Base-by-base conservation (phyloP, 1,284 basidiomycete species). In the Cerrena zonata region DNA sequence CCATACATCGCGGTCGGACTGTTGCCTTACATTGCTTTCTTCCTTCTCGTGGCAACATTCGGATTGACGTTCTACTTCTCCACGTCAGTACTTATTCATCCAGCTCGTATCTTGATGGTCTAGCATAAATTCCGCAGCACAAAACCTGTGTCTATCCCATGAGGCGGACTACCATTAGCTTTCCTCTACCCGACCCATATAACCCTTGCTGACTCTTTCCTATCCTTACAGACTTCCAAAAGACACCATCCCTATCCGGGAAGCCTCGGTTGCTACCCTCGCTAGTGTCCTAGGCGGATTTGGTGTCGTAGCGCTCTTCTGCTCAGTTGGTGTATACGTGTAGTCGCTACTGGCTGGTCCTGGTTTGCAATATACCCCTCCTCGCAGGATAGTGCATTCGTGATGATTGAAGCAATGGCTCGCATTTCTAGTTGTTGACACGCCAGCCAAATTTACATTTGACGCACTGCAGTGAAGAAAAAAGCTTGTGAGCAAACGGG, bases 231-330 rank as follows among this genome's bases (percentile, higher is more conserved):
- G 89, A 34, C 76, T 91, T 45, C 83, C 86, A 58, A 90, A 86
- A 73, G 70, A 76, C 61, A 76, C 73, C 24, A 54, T 89, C 43
- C 85, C 88, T n/a, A 55, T 82, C 49, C 78, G 79, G 48, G 91
- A 94, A 67, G 63, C 81, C 7, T 74, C 73, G 12, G 81, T 91
- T 25, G 87, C 87, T 1, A 67, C 80, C 44, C 68, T 80, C 11
- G 91, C 90, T 21, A 91, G 89, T 64, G 58, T 80, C 38, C 80
- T 94, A 30, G 88, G 84, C 34, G 91, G 91, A 15, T 86, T 90
- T 58, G 91, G 91, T 52, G 79, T 91, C 55, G 89, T 94, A 44
- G 86, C 90, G 40, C 77, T 94, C 52, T 94, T 93, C 70, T 91
- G 89, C 73, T 83, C 81, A 34, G 85, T 79, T 50, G 91, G 91